Evolutionary conservation across 2,329 filamentous ascomycete genomes (phyloP), one percentile per base, ranked within the genome.

Genomic region (Aspergillus chevalieri): DNA sequence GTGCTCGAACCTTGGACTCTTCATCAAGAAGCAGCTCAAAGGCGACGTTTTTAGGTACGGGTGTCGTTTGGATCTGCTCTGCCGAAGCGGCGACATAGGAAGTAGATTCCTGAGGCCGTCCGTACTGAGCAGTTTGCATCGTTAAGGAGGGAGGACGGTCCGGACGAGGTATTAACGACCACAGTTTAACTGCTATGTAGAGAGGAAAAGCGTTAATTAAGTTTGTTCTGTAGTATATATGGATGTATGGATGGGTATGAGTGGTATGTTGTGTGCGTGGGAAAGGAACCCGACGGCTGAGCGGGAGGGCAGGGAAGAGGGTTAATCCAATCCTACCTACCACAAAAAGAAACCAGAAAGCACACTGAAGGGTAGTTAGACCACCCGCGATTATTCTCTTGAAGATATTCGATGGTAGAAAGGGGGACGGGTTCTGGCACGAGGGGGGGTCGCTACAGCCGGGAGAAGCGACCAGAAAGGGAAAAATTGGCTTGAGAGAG

Each of bases 21-120:
- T 81, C 77, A 51, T 80, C 78, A 41, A 82, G 73, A 47, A 84
- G 73, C 51, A 84, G 73, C 68, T 84, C 80, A 63, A 85, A 85
- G 60, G 80, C 78, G 64, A 85, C 78, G 64, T 83, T 80, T 71
- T 84, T 85, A 47, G 73, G 74, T 43, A 66, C 63, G 38, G 67
- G 68, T 47, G 58, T 67, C 53, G 61, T 65, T 44, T 68, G 68
- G 47, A 57, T 50, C 47, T 69, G 66, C 53, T 69, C 65, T 46
- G 62, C 56, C 52, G 57, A 53, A 48, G 50, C 56, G 50, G 58
- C 60, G 44, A 52, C 60, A 47, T 60, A 61, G 47, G 55, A 58
- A 44, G 60, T 54, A 42, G 63, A 62, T 52, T 67, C 66, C 52
- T 62, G 57, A 58, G 58, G 64, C 53, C 64, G 62, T 57, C 66